Conservation (phyloP, 139 green algal genomes). For the Chloropicon primus region DNA sequence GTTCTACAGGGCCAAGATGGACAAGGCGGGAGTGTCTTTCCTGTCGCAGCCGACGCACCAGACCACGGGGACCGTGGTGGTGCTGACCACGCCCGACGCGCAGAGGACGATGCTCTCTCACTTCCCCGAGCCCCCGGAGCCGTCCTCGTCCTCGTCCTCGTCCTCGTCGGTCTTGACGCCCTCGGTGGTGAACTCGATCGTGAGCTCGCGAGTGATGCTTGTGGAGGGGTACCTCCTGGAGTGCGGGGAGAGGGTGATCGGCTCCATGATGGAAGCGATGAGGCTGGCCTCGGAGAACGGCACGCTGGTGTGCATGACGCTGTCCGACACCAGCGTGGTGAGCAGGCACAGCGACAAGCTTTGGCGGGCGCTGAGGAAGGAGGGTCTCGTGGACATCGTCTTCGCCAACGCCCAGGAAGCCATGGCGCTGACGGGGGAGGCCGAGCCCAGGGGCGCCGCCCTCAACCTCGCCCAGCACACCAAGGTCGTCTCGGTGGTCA, state of each 20-base stretch:
- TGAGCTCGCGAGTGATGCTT: slow-evolving; percentile 34
- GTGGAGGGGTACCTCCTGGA: slow-evolving; percentile 63
- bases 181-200: slow-evolving; percentile 35
- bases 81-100: slow-evolving; percentile 79
- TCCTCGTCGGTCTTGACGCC: background rate
- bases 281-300: slow-evolving; percentile 27
- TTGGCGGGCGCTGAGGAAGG: slow-evolving; percentile 2
- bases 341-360: slow-evolving; percentile 26
- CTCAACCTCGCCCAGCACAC: slow-evolving; percentile 34
- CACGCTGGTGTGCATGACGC: slow-evolving; percentile 61
- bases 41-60: slow-evolving; percentile 24
- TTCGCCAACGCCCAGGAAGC: slow-evolving; percentile 59
- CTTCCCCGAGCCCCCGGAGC: slow-evolving; percentile 34
- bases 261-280: slow-evolving; percentile 19
- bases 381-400: slow-evolving; percentile 54
- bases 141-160: background rate
- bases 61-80: slow-evolving; percentile 65
- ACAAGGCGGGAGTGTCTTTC: slow-evolving; percentile 42
- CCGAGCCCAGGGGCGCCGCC: slow-evolving; percentile 29
- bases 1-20: slow-evolving; percentile 57
- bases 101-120: slow-evolving; percentile 74
- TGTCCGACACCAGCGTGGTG: slow-evolving; percentile 66
- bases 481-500: slow-evolving; percentile 53
- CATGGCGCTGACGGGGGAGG: slow-evolving; percentile 15
- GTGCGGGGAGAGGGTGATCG: slow-evolving; percentile 20